A percentile compares a stretch with the other conserved stretches of the same genome.
These are phyloP conservation scores for Filobasidium floriforme DNA, from an alignment of 768 basidiomycete genomes.

Conservation along the genomic window DNA sequence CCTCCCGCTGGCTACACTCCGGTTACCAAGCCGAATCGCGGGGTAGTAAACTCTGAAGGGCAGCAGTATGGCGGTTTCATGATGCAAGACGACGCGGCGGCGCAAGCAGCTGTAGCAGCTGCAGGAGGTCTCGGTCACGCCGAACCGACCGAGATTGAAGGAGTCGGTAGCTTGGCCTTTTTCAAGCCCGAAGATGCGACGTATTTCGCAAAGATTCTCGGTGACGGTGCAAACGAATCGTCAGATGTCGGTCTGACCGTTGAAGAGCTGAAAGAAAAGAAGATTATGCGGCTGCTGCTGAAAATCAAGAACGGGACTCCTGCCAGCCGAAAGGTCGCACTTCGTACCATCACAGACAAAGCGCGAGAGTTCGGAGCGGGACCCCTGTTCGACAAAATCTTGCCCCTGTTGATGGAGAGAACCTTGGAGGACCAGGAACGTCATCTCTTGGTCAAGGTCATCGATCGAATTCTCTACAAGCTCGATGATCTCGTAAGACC, in stretches of 20 bases:
- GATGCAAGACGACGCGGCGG: slow-evolving; percentile 81
- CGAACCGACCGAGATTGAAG: slow-evolving; percentile 96
- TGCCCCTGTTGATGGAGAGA: slow-evolving; percentile 80
- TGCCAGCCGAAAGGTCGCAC: slow-evolving; percentile 92
- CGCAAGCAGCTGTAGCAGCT: slow-evolving; percentile 76
- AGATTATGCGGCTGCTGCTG: slow-evolving; percentile 93
- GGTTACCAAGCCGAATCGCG: slow-evolving; percentile 54
- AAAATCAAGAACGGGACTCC: slow-evolving; percentile 99
- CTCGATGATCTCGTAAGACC: slow-evolving; percentile 97
- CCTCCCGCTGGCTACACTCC: slow-evolving; percentile 92
- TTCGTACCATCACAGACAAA: slow-evolving; percentile 97
- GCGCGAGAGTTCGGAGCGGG: slow-evolving; percentile 97
- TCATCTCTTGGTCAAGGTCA: slow-evolving; percentile 95
- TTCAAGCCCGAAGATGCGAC: slow-evolving; percentile 97
- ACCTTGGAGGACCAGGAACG: slow-evolving; percentile 95
- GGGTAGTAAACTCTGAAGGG: slow-evolving; percentile 50
- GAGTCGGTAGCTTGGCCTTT: slow-evolving; percentile 92
- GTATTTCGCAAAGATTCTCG: slow-evolving; percentile 85
- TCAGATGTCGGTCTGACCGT: slow-evolving; percentile 86
- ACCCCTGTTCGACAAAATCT: slow-evolving; percentile 95
- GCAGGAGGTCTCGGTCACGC: slow-evolving; percentile 70
- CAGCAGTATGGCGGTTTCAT: slow-evolving; percentile 74
- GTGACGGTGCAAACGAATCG: slow-evolving; percentile 55
- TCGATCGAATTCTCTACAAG: slow-evolving; percentile 97
- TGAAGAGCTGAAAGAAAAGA: slow-evolving; percentile 98